These are phyloP conservation scores for Ogataea nonfermentans DNA, from an alignment of 805 yeast species.

Conservation along the genomic window DNA sequence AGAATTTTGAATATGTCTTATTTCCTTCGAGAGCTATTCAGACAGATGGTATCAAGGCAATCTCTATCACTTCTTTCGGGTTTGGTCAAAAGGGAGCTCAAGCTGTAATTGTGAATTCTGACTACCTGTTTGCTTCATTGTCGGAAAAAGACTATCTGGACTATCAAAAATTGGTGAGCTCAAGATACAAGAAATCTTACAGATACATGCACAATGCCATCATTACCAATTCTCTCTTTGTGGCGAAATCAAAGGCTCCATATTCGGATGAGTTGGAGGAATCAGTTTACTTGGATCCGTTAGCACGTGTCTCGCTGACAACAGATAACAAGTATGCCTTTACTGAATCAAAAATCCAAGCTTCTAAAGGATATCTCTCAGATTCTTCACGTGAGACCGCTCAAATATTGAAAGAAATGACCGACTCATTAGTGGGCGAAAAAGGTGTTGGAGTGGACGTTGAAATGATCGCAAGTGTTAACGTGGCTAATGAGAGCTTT, in stretches of 20 bases:
- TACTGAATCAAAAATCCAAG: constrained; percentile 51
- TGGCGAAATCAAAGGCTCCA: constrained; percentile 92
- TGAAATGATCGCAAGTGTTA: constrained; percentile 78
- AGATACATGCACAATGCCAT: constrained; percentile 95
- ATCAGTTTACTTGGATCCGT: constrained; percentile 92
- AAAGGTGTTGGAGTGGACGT: constrained; percentile 96
- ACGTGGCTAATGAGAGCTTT: constrained; percentile 86
- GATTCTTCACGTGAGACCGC: constrained; percentile 58
- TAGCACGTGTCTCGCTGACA: constrained; percentile 61
- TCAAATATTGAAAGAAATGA: constrained; percentile 54
- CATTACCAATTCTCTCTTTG: constrained; percentile 85
- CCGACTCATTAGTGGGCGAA: constrained; percentile 44
- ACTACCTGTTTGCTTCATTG: constrained; percentile 84
- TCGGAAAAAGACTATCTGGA: constrained; percentile 67
- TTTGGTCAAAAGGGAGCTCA: constrained; percentile 99
- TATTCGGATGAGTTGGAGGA: constrained; percentile 85
- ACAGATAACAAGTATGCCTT: constrained; percentile 44
- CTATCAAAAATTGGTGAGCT: constrained; percentile 67
- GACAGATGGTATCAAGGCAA: constrained; percentile 98
- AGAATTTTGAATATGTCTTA: constrained; percentile 82
- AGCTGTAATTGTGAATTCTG: constrained; percentile 88
- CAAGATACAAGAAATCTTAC: constrained; percentile 87
- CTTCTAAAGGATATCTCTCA: constrained; percentile 41
- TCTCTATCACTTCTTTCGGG: constrained; percentile 95
- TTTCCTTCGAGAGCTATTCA: constrained; percentile 92